Percentiles rank a stretch among this genome's conserved stretches.
phyloP scores from a whole-genome alignment of 768 basidiomycete species.

The Gloeostereum incarnatum region DNA sequence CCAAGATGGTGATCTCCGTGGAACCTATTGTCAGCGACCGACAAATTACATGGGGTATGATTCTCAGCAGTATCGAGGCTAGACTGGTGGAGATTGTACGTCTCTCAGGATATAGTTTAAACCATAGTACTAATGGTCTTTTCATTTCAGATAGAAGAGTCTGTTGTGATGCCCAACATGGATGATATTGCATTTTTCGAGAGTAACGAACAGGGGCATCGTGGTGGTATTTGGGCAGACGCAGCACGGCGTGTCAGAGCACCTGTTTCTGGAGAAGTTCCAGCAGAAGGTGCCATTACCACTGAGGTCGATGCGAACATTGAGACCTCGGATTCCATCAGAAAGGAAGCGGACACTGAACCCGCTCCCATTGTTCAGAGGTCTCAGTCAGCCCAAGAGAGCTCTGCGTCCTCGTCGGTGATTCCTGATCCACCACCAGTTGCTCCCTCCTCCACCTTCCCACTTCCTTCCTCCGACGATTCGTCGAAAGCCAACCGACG shows the following conservation, averaged over 20 bases:
- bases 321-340: no score
- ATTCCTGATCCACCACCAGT: slow-evolving; percentile 4
- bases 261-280: neutral
- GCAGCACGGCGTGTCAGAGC: slow-evolving; percentile 40
- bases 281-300: neutral
- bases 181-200: slow-evolving; percentile 97
- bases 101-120: slow-evolving; percentile 1
- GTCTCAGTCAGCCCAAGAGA: slow-evolving; percentile 1
- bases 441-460: no score
- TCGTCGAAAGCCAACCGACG: slow-evolving; percentile 25
- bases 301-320: no score
- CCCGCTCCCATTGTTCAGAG: neutral
- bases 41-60: slow-evolving; percentile 92
- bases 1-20: slow-evolving; percentile 81
- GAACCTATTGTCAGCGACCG: slow-evolving; percentile 92
- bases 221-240: slow-evolving; percentile 89
- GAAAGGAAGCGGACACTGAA: no score
- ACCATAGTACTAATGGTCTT: slow-evolving; percentile 1
- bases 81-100: slow-evolving; percentile 81
- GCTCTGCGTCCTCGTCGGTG: slow-evolving; percentile 1
- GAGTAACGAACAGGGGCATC: slow-evolving; percentile 46
- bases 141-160: slow-evolving; percentile 71
- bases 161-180: slow-evolving; percentile 95
- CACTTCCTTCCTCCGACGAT: no score
- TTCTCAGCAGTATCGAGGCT: slow-evolving; percentile 82